A percentile compares a stretch with the other conserved stretches of the same genome.
Evolutionary conservation across 495 filamentous ascomycete genomes (phyloP).

Genomic region (Penicillium psychrofluorescens): DNA sequence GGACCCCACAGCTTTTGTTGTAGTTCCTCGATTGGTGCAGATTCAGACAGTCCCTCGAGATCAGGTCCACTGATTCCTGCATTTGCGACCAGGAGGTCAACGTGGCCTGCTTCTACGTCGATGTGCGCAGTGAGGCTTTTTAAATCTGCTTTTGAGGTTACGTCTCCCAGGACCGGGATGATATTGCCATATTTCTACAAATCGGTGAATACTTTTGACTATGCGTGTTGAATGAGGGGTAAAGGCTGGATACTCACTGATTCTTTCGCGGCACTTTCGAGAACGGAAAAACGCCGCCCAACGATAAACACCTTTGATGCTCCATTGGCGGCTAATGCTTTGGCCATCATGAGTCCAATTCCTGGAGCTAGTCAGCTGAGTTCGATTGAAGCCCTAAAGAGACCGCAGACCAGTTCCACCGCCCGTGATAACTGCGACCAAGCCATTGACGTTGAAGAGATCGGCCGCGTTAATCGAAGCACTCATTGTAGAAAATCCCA

Average conservation of each 20-base stretch:
- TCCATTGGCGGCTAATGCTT: conserved; percentile 55
- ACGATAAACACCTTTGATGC: conserved; percentile 64
- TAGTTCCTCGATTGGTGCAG: conserved; percentile 6
- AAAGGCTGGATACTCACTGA: neutral
- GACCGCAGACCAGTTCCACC: conserved; percentile 44
- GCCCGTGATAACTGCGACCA: conserved; percentile 57
- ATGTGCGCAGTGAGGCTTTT: conserved; percentile 21
- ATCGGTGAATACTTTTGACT: too few species aligned
- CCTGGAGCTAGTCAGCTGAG: conserved; percentile 26
- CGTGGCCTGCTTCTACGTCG: conserved; percentile 30
- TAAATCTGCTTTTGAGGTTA: conserved; percentile 33
- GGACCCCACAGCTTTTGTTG: conserved; percentile 6
- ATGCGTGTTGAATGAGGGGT: too few species aligned
- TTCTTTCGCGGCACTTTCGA: conserved; percentile 33
- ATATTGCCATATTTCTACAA: conserved; percentile 2
- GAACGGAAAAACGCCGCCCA: conserved; percentile 48
- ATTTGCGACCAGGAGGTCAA: conserved; percentile 63
- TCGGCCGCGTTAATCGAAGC: conserved; percentile 6
- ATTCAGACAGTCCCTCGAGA: neutral
- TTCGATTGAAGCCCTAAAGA: neutral
- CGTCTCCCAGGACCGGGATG: conserved; percentile 32
- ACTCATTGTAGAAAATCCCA: neutral
- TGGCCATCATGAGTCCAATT: conserved; percentile 59
- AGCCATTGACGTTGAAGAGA: conserved; percentile 51
- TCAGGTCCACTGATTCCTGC: conserved; percentile 36